Conservation (phyloP, 805 yeast species). For the Yarrowia sp. region DNA sequence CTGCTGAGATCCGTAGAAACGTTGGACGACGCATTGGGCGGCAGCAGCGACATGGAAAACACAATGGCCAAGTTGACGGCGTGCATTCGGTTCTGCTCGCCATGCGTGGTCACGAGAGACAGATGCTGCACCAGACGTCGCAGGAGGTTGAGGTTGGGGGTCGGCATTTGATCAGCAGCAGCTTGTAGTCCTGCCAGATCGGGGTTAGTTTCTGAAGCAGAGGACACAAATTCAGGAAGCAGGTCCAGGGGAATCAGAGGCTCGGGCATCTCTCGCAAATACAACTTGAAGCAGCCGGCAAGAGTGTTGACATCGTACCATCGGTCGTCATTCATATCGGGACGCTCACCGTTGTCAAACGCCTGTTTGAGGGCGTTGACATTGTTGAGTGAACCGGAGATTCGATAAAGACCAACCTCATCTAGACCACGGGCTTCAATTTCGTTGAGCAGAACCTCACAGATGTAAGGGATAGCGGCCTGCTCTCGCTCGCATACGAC, state of each 20-base stretch:
- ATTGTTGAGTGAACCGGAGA: constrained; percentile 60
- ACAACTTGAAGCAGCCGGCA: constrained; percentile 83
- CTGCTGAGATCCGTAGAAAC: constrained; percentile 53
- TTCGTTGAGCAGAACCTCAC: constrained; percentile 62
- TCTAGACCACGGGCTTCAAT: constrained; percentile 85
- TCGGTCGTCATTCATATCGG: constrained; percentile 49
- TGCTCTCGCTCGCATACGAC: constrained; percentile 72
- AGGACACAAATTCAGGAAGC: constrained; percentile 52
- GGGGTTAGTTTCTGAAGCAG: constrained; percentile 30
- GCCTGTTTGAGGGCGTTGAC: constrained; percentile 52
- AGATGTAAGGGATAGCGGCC: constrained; percentile 58
- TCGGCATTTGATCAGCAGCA: constrained; percentile 49
- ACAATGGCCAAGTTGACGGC: constrained; percentile 88
- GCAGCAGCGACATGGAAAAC: constrained; percentile 62
- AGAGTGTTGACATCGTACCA: constrained; percentile 81
- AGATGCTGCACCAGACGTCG: constrained; percentile 67
- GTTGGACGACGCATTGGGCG: constrained; percentile 31
- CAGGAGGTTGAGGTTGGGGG: constrained; percentile 62
- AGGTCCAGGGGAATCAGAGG: constrained; percentile 66
- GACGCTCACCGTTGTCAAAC: constrained; percentile 49
- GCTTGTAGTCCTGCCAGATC: constrained; percentile 28
- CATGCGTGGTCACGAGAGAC: constrained; percentile 61
- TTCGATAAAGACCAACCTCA: constrained; percentile 86
- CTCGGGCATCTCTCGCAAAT: constrained; percentile 81
- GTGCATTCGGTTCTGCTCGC: constrained; percentile 76